phyloP scores from a whole-genome alignment of 345 rosid species.

The Brassica juncea region DNA sequence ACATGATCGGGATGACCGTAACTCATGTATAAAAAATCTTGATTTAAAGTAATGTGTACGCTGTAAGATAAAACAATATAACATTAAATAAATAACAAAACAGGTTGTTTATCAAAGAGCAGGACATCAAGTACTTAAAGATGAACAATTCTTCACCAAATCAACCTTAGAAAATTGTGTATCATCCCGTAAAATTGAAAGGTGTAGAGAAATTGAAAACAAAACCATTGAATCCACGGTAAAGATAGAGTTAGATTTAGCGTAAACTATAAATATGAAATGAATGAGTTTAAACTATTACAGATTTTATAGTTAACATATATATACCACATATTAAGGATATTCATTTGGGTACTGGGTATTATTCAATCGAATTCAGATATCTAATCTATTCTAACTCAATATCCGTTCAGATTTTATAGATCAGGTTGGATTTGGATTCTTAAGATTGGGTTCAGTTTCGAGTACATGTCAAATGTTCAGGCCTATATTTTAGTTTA shows the following conservation, averaged over 20 bases:
- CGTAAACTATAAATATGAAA: neutral
- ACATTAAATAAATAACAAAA: no score
- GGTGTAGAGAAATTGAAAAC: neutral
- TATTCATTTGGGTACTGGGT: neutral
- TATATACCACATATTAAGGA: no score
- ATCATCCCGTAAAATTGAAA: neutral
- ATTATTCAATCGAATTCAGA: neutral
- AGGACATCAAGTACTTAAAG: neutral
- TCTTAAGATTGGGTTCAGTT: no score
- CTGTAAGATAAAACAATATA: neutral
- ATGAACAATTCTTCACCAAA: neutral
- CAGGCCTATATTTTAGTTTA: no score
- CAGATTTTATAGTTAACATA: neutral
- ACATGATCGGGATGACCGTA: no score
- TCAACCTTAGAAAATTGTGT: no score
- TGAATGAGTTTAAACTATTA: neutral
- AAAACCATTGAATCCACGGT: neutral
- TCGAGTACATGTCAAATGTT: no score
- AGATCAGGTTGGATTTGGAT: no score
- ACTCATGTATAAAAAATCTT: no score
- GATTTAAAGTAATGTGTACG: neutral
- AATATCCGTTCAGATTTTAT: no score
- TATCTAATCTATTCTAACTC: neutral
- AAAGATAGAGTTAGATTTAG: neutral
- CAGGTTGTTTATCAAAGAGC: neutral